Percentiles rank a stretch among this genome's conserved stretches.
Evolutionary conservation across 257 asterid species (phyloP).

Genomic region (Solanum chiquidenum): DNA sequence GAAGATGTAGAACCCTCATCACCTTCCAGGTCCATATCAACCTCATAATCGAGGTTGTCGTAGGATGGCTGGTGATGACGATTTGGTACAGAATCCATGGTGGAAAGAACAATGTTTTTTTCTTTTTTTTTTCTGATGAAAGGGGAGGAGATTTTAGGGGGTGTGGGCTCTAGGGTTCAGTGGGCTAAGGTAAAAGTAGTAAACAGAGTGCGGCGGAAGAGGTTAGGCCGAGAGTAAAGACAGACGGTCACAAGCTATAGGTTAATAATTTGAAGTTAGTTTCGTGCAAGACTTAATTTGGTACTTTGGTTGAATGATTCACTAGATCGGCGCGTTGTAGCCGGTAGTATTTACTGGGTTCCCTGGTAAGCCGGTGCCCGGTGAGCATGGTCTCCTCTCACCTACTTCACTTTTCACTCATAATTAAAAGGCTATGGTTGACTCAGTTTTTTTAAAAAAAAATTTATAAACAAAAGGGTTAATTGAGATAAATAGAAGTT

Average conservation of each 20-base stretch:
- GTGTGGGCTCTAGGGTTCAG: neutral
- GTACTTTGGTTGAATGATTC: neutral
- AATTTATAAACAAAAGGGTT: neutral
- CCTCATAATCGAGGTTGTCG: constrained; percentile 25
- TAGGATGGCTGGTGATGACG: constrained; percentile 3
- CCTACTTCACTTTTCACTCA: neutral
- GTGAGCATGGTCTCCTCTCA: neutral
- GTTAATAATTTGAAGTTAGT: neutral
- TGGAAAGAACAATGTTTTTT: neutral
- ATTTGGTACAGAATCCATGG: constrained; percentile 14
- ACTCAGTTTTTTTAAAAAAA: neutral
- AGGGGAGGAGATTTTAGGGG: neutral
- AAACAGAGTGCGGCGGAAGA: neutral
- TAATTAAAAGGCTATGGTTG: neutral
- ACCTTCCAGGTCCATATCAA: constrained; percentile 39
- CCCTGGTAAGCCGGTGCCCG: neutral
- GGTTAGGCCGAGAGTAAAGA: neutral
- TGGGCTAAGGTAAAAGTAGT: neutral
- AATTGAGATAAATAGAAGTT: neutral
- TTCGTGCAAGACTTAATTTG: neutral
- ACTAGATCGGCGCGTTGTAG: neutral
- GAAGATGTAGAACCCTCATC: constrained; percentile 68
- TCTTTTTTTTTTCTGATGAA: neutral
- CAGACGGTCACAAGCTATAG: neutral
- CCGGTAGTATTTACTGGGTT: neutral